A percentile compares a stretch with the other conserved stretches of the same genome.
phyloP scores from a whole-genome alignment of 305 asterid genomes.

The Caryopteris hybrid region DNA sequence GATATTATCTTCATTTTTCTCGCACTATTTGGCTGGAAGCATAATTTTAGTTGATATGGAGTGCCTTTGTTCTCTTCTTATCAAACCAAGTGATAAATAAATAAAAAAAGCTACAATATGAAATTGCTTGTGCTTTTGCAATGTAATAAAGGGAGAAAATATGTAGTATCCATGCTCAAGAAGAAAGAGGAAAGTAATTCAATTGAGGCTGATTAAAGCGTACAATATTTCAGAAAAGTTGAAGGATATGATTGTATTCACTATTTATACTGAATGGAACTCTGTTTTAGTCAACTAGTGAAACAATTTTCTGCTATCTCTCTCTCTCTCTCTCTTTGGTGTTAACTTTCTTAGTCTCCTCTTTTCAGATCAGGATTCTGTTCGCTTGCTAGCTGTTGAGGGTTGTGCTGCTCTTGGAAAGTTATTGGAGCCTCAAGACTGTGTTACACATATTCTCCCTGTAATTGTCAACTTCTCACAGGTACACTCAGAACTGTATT shows the following conservation, averaged over 20 bases:
- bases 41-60: no score
- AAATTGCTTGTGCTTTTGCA: neutral
- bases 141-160: neutral
- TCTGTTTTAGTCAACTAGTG: neutral
- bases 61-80: no score
- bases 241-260: neutral
- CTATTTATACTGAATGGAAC: neutral
- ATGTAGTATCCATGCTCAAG: neutral
- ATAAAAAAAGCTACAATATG: no score
- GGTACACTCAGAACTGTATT: constrained; percentile 33
- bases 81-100: no score
- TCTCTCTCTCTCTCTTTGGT: neutral
- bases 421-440: constrained; percentile 83
- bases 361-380: constrained; percentile 87
- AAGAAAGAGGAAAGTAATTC: neutral
- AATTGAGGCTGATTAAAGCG: neutral
- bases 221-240: neutral
- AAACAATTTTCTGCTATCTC: neutral
- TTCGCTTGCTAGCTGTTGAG: constrained; percentile 87
- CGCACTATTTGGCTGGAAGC: no score
- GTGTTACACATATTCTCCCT: constrained; percentile 84
- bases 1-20: no score
- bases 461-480: constrained; percentile 93
- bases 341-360: constrained; percentile 1
- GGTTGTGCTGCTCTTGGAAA: constrained; percentile 95